A percentile compares a stretch with the other conserved stretches of the same genome.
Conservation (phyloP, 805 yeast genomes). For the Schwanniomyces yamadae region DNA sequence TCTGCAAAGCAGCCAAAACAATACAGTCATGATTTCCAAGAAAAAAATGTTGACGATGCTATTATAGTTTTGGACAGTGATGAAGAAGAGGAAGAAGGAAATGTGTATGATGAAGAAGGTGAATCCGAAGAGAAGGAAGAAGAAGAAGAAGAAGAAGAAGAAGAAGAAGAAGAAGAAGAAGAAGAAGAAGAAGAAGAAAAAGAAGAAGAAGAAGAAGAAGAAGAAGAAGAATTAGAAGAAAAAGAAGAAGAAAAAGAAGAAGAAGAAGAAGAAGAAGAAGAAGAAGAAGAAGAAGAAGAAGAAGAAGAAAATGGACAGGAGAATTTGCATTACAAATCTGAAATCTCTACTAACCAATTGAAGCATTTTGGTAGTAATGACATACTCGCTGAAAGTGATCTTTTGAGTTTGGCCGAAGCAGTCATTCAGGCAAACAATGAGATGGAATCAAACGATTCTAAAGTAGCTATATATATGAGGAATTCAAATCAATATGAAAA, state of each 20-base stretch:
- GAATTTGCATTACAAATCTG: too few relatives aligned
- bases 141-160: slow-evolving; percentile 24
- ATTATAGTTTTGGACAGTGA: slow-evolving; percentile 12
- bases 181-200: slow-evolving; percentile 27
- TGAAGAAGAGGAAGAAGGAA: slow-evolving; percentile 7
- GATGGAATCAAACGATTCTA: too few relatives aligned
- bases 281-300: slow-evolving; percentile 21
- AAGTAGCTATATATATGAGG: too few relatives aligned
- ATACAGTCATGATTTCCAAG: too few relatives aligned
- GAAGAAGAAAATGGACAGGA: slow-evolving; percentile 29
- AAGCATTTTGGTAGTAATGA: too few relatives aligned
- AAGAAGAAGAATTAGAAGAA: slow-evolving; percentile 8
- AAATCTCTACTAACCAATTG: too few relatives aligned
- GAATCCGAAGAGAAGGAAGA: slow-evolving; percentile 15
- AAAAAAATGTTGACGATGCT: slow-evolving; percentile 8
- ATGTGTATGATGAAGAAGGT: background rate
- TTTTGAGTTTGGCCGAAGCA: slow-evolving; percentile 14
- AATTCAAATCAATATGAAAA: too few relatives aligned
- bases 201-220: slow-evolving; percentile 20
- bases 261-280: slow-evolving; percentile 12
- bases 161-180: slow-evolving; percentile 17
- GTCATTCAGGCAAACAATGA: too few relatives aligned
- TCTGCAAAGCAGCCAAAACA: background rate
- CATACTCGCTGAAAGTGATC: slow-evolving; percentile 6
- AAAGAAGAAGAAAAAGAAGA: slow-evolving; percentile 9